A percentile compares a stretch with the other conserved stretches of the same genome.
These are phyloP conservation scores for Phytopythium aichiense DNA, from an alignment of 352 stramenopile genomes.

Conservation along the genomic window DNA sequence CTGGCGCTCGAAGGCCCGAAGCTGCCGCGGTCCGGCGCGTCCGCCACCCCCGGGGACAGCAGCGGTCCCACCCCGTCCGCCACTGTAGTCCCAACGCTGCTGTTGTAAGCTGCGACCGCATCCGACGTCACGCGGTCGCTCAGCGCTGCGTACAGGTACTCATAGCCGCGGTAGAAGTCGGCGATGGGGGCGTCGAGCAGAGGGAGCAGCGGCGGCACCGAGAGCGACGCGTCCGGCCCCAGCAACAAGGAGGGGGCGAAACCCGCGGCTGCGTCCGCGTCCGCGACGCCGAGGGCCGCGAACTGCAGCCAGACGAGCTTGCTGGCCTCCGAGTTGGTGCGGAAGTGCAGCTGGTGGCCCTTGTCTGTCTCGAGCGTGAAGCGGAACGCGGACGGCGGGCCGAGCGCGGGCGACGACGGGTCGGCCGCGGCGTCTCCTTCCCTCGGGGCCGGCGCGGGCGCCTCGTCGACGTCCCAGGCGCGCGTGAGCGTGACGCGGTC, in stretches of 20 bases:
- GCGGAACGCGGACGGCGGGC: constrained; percentile 48
- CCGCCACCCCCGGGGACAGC: constrained; percentile 15
- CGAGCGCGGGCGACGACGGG: constrained; percentile 8
- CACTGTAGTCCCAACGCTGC: constrained; percentile 4
- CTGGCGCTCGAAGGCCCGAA: constrained; percentile 13
- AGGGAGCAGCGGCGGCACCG: neutral
- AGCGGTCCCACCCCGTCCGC: constrained; percentile 7
- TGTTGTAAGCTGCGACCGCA: constrained; percentile 9
- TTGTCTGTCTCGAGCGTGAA: constrained; percentile 84
- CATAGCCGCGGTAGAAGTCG: constrained; percentile 77
- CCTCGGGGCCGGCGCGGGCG: neutral
- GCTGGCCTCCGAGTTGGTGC: constrained; percentile 74
- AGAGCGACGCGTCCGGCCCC: constrained; percentile 15
- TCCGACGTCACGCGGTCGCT: constrained; percentile 49
- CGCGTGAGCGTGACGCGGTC: constrained; percentile 72
- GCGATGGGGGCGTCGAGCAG: constrained; percentile 14
- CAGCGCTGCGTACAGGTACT: constrained; percentile 63
- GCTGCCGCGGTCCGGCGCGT: constrained; percentile 15
- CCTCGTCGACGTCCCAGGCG: constrained; percentile 72
- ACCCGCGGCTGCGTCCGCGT: constrained; percentile 21
- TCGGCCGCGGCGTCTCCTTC: no score
- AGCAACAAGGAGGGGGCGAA: constrained; percentile 19
- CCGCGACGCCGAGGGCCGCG: constrained; percentile 52
- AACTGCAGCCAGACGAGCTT: constrained; percentile 84
- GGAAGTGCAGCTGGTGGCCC: constrained; percentile 83